These are phyloP conservation scores for Xylogone sp. DNA, from an alignment of 2,329 filamentous ascomycete genomes.

Conservation along the genomic window DNA sequence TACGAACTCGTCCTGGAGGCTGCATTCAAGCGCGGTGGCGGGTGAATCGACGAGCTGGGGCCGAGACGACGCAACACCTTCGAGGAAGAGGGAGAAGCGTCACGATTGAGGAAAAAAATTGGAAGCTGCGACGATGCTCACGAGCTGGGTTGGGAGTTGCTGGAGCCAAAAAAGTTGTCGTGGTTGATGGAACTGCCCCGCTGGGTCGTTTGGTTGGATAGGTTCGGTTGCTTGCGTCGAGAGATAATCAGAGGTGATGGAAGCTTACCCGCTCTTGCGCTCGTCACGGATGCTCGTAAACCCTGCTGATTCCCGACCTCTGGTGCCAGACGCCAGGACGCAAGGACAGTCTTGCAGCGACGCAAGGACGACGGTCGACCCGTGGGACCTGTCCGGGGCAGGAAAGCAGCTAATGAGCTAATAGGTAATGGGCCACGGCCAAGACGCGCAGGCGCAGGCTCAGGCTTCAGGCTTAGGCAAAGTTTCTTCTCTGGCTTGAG, in stretches of 20 bases:
- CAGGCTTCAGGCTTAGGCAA: no score
- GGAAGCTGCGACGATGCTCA: background rate
- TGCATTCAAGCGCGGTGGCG: constrained; percentile 10
- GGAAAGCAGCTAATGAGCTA: no score
- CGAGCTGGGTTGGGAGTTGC: background rate
- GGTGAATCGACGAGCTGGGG: constrained; percentile 7
- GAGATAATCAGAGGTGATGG: background rate
- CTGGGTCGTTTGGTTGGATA: background rate
- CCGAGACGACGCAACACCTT: constrained; percentile 8
- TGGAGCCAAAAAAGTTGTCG: background rate
- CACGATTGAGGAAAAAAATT: background rate
- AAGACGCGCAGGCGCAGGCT: no score
- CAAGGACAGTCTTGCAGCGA: no score
- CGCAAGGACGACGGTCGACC: background rate
- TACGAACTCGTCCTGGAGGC: background rate
- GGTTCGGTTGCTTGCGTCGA: background rate
- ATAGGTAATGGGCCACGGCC: no score
- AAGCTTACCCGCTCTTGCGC: background rate
- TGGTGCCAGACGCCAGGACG: background rate
- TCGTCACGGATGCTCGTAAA: background rate
- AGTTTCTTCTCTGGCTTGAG: no score
- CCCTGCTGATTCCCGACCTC: background rate
- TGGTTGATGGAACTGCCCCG: background rate
- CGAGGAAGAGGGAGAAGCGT: constrained; percentile 5
- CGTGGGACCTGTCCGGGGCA: background rate